Evolutionary conservation across 164 flowering plant genomes (phyloP), one percentile per base, ranked within the genome.

Genomic region (Chloranthus sessilifolius): DNA sequence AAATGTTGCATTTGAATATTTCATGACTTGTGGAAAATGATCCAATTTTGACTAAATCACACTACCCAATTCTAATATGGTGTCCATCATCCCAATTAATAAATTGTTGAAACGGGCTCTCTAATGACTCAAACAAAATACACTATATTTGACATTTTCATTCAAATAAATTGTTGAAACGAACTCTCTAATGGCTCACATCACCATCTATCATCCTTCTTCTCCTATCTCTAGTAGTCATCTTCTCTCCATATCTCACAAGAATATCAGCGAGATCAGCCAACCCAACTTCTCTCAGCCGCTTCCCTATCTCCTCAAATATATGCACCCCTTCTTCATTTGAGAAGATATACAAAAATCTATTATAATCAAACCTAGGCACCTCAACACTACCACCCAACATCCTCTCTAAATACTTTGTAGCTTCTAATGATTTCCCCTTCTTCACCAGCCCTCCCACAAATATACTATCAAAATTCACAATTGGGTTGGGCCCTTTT

Each of bases 381-480:
- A 91, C 96, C 52, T 83, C 85, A 10, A 62, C 54, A 21, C 86
- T 83, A 52, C 83, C 64, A 21, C 73, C 55, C 64, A 81, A 47
- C 35, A 66, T 58, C 55, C 98, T 78, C 73, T 91, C 95, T 31
- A 80, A 80, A 66, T 75, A 91, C 66, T 91, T 91, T 1, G 80
- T 71, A 19, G 88, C 92, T 54, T 82, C 95, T n/a, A 79, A 56
- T 9, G 67, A 55, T 56, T 77, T 88, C 23, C 98, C 96, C 7
- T 75, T 75, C 71, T 83, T 88, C 8, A 85, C 73, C 75, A 91
- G 50, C 17, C 98, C 96, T 24, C 98, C 98, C 19, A 91, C 88
- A 66, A 91, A 91, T 35, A 91, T 81, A 37, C 77, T 69, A 29
- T 91, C 95, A 43, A 91, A 91, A 68, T 85, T 88, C 48, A 81